Conservation (phyloP, 1,284 basidiomycete species). For the Moesziomyces sp. region DNA sequence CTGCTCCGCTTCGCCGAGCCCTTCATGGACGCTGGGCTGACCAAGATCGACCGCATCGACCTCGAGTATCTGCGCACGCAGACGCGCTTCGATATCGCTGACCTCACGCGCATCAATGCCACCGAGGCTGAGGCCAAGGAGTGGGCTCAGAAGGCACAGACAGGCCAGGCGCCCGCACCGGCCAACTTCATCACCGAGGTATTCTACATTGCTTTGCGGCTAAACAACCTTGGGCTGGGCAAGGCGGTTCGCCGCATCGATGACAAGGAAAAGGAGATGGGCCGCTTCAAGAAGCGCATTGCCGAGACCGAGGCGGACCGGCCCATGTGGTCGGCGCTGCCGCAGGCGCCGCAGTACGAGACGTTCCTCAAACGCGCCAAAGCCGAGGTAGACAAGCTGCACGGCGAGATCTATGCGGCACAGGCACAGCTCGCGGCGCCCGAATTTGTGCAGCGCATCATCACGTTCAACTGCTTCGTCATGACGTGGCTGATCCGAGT, state of each 20-base stretch:
- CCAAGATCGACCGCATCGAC: conserved; percentile 89
- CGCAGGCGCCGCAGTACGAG: conserved; percentile 64
- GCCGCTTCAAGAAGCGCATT: conserved; percentile 75
- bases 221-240: conserved; percentile 69
- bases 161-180: conserved; percentile 13
- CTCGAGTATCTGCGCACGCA: conserved; percentile 73
- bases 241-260: conserved; percentile 74
- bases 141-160: conserved; percentile 45
- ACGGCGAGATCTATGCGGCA: conserved; percentile 76
- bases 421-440: conserved; percentile 88
- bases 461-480: conserved; percentile 86
- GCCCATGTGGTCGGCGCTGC: conserved; percentile 51
- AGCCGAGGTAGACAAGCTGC: conserved; percentile 65
- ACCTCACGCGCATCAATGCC: conserved; percentile 64
- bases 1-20: conserved; percentile 91
- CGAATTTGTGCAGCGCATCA: conserved; percentile 80
- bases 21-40: conserved; percentile 90
- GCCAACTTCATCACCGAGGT: conserved; percentile 93
- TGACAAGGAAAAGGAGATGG: conserved; percentile 76
- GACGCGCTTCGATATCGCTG: conserved; percentile 54
- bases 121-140: conserved; percentile 61
- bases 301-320: conserved; percentile 76
- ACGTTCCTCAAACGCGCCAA: conserved; percentile 62
- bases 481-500: conserved; percentile 94
- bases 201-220: conserved; percentile 77